phyloP scores from a whole-genome alignment of 2,329 filamentous ascomycete species.

The Apiospora saccharicola region DNA sequence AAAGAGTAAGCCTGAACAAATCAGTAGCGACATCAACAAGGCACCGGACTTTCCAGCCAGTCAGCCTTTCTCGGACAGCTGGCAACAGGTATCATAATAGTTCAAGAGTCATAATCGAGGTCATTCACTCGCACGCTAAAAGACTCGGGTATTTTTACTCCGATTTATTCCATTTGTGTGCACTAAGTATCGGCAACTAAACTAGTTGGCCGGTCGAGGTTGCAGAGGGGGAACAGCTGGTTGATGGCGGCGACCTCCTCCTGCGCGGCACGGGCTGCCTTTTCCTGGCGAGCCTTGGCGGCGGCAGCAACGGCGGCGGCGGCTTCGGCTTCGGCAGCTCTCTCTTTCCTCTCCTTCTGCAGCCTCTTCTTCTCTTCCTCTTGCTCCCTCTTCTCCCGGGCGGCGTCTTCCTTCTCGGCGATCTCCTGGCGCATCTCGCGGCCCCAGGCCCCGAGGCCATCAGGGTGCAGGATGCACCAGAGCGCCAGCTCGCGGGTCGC shows the following conservation, averaged over 20 bases:
- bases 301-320: neutral
- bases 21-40: too few species aligned
- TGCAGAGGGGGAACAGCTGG: neutral
- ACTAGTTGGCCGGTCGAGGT: neutral
- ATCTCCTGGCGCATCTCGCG: slow-evolving; percentile 39
- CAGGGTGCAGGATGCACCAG: slow-evolving; percentile 45
- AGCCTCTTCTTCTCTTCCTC: slow-evolving; percentile 56
- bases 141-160: too few species aligned
- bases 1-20: too few species aligned
- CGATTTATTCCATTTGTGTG: too few species aligned
- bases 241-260: neutral
- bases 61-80: too few species aligned
- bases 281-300: neutral
- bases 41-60: too few species aligned
- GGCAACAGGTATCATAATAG: too few species aligned
- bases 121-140: too few species aligned
- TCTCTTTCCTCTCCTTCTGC: neutral
- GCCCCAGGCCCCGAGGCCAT: too few species aligned
- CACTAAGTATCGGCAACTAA: neutral
- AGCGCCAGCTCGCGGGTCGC: too few species aligned
- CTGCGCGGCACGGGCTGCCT: neutral
- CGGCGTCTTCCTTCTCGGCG: slow-evolving; percentile 53
- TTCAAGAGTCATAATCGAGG: too few species aligned
- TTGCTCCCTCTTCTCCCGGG: slow-evolving; percentile 42
- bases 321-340: neutral